phyloP scores from a whole-genome alignment of 2,329 filamentous ascomycete species.

The Trichoderma citrinoviride region DNA sequence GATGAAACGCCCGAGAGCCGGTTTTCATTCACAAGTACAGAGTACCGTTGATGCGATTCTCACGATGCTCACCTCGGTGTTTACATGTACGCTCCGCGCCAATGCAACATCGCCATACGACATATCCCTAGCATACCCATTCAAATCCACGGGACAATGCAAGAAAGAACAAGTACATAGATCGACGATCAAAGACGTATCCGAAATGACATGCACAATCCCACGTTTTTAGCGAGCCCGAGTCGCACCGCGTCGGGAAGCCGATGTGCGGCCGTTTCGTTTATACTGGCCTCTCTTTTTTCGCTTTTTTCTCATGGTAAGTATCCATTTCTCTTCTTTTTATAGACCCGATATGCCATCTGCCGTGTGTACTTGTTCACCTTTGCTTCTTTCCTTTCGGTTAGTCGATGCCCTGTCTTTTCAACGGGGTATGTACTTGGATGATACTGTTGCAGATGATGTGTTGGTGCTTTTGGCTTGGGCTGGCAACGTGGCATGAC shows the following conservation, averaged over 20 bases:
- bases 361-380: not conserved
- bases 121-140: no score
- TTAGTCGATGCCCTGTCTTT: not conserved
- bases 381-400: not conserved
- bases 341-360: not conserved
- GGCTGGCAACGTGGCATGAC: no score
- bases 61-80: not conserved
- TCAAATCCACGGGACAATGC: no score
- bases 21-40: no score
- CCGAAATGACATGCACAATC: not conserved
- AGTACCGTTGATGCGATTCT: no score
- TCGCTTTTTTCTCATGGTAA: no score
- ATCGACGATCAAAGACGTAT: no score
- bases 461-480: no score
- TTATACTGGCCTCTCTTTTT: not conserved
- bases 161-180: no score
- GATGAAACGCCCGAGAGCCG: no score
- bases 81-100: slow-evolving; percentile 1
- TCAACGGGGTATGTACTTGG: not conserved
- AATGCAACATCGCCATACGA: not conserved
- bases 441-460: no score
- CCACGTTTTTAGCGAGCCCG: not conserved
- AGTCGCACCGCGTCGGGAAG: not conserved
- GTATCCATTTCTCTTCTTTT: no score
- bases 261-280: not conserved